These are phyloP conservation scores for Kockovaella imperatae DNA, from an alignment of 768 basidiomycete genomes.

Conservation along the genomic window DNA sequence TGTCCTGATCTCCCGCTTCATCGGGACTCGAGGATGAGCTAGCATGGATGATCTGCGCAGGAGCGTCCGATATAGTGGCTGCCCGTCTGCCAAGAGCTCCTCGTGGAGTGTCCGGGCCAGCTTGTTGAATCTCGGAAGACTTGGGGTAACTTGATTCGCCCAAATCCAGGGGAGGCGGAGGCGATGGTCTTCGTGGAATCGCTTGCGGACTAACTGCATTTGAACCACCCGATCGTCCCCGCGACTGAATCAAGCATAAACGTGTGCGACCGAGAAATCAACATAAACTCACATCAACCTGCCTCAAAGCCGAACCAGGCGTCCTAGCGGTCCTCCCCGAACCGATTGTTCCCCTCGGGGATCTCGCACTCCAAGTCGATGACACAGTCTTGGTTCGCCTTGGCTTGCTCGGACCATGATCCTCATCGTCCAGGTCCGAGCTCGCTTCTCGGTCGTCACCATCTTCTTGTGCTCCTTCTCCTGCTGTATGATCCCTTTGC, in stretches of 20 bases:
- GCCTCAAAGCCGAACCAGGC: too few species aligned
- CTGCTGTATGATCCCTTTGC: not conserved
- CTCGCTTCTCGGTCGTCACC: constrained; percentile 66
- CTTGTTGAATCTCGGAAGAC: too few species aligned
- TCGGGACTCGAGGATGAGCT: not conserved
- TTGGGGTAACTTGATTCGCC: constrained; percentile 12
- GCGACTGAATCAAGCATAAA: too few species aligned
- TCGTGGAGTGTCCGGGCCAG: too few species aligned
- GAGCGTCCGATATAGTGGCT: too few species aligned
- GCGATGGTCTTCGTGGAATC: not conserved
- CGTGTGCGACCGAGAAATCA: too few species aligned
- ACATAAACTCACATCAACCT: too few species aligned
- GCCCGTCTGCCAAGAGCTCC: too few species aligned
- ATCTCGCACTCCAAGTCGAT: too few species aligned
- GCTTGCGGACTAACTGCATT: constrained; percentile 15
- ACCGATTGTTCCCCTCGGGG: too few species aligned
- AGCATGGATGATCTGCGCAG: too few species aligned
- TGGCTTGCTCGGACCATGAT: constrained; percentile 35
- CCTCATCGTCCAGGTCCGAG: constrained; percentile 56
- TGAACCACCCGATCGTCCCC: constrained; percentile 4
- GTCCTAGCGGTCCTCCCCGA: too few species aligned
- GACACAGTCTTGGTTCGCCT: not conserved
- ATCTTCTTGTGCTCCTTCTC: constrained; percentile 58
- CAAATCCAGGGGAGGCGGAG: constrained; percentile 27
- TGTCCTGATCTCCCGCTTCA: not conserved